Evolutionary conservation across 139 green algal species (phyloP), one percentile per base, ranked within the genome.

Genomic region (Picochlorum costavermella): DNA sequence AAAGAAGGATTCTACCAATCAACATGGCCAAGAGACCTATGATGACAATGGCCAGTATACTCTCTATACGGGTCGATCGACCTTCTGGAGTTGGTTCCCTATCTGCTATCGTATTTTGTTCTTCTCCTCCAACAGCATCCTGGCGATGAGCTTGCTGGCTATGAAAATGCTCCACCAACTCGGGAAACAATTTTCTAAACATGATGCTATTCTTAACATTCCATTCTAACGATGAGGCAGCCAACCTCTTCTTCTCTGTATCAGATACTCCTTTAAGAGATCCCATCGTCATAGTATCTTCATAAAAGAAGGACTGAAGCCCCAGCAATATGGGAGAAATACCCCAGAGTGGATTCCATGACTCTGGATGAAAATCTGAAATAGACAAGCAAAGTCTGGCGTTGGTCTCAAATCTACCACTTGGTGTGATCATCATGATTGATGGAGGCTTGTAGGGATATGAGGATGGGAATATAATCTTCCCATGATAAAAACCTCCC

Each of bases 111-210:
- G 11, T 9, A 11, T 40, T 8, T 8, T 2, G 5, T 8, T 40
- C 33, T 13, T 40, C 33, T 40, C 6, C 33, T 2, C 11, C 6
- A 4, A 40, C 33, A 8, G 3, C 33, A 40, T 8, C 33, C 33
- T 40, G 8, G 9, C 11, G 33, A 8, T 40, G 33, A 40, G 33
- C 8, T 8, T 40, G 33, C 33, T 40, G 33, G 33, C 8, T 40
- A 40, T 40, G 33, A 40, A 40, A 40, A 6, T 73, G 56, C 50
- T 85, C 70, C 5, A 84, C 56, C 68, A 73, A 85, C 3, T 86
- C 64, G 0, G 88, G 88, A 63, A 95, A 95, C 13, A 95, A 66
- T 73, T 90, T 88, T 8, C 75, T 48, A 75, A 95, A 95, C 17
- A 66, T 80, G 8, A 40, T 40, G 2, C 79, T 56, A 67, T 80